Evolutionary conservation across 116 monocot genomes (phyloP), one percentile per base, ranked within the genome.

Genomic region (Phalaenopsis hybrid): DNA sequence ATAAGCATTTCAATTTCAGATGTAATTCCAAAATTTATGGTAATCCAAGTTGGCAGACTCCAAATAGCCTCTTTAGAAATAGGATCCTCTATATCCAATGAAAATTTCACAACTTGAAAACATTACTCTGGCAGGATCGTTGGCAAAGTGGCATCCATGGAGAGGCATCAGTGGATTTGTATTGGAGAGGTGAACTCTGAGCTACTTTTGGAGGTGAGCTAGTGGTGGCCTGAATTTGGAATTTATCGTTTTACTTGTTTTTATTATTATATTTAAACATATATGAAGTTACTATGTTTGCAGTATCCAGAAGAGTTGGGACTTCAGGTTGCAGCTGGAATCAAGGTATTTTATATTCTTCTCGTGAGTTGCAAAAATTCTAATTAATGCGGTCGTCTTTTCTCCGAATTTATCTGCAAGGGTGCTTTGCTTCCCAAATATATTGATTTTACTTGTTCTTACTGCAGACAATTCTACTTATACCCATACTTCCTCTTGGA

Each of bases 401-500:
- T 49, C 7, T 49, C 25, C n/a, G 23, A 21, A 25, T 65, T 20
- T 65, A 65, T 65, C 21, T 21, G 9, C 4, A 28, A 57, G 34
- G 34, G 55, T 33, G 28, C 1, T 51, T 52, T 78, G 9, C 55
- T 57, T 2, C 23, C 0, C 55, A 78, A 15, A 31, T 15, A 10
- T 8, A 67, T 83, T 70, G 33, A 34, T 34, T 70, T 70, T 34
- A n/a, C 61, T 61, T 34, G 34, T 9, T 70, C 57, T 15, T 80
- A 70, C 86, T 83, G 79, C 90, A 97, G 96, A 92, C 96, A 68
- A 84, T 94, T 79, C 73, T 97, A 82, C 86, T 94, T 85, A 87
- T 97, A 78, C 94, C 96, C 16, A 55, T 92, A 34, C 46, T 79
- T 41, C 80, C 83, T 79, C 65, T 83, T 81, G 96, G 96, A 41